Conservation (phyloP, 208 protist species). For the Leishmania tarentolae region DNA sequence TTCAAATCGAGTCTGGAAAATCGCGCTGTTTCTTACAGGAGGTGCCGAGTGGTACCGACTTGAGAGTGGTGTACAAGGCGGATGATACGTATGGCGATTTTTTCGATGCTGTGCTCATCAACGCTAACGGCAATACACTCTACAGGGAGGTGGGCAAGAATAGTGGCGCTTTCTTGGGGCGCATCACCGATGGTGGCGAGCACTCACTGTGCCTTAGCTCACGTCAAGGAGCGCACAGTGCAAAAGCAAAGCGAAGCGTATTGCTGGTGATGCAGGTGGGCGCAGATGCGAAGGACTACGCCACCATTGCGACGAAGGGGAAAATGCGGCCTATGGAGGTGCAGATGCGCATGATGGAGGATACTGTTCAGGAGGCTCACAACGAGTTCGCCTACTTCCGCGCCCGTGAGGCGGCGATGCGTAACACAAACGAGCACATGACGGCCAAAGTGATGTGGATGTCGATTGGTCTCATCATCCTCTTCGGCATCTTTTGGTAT, state of each 20-base stretch:
- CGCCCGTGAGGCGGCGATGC: slow-evolving; percentile 86
- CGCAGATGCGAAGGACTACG: slow-evolving; percentile 72
- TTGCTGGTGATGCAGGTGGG: slow-evolving; percentile 36
- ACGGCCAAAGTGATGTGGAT: slow-evolving; percentile 67
- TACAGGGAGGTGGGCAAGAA: slow-evolving; percentile 31
- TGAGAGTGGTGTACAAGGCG: slow-evolving; percentile 59
- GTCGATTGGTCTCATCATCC: slow-evolving; percentile 56
- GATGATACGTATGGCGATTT: slow-evolving; percentile 63
- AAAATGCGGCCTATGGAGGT: slow-evolving; percentile 92
- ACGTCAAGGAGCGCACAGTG: slow-evolving; percentile 5
- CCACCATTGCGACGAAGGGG: slow-evolving; percentile 67
- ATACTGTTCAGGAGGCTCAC: slow-evolving; percentile 80
- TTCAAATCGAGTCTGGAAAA: slow-evolving; percentile 57
- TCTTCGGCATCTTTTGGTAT: slow-evolving; percentile 76
- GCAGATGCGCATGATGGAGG: slow-evolving; percentile 87
- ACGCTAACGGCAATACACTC: slow-evolving; percentile 27
- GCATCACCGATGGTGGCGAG: slow-evolving; percentile 62
- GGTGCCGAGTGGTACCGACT: slow-evolving; percentile 59
- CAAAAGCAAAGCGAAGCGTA: slow-evolving; percentile 3
- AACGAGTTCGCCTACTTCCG: slow-evolving; percentile 89
- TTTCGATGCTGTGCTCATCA: slow-evolving; percentile 44
- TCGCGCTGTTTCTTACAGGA: slow-evolving; percentile 87
- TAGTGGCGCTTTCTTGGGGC: slow-evolving; percentile 37
- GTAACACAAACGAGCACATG: slow-evolving; percentile 87
- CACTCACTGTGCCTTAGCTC: slow-evolving; percentile 77